A percentile compares a stretch with the other conserved stretches of the same genome.
phyloP scores from a whole-genome alignment of 805 yeast species.

The Clavispora fructus region DNA sequence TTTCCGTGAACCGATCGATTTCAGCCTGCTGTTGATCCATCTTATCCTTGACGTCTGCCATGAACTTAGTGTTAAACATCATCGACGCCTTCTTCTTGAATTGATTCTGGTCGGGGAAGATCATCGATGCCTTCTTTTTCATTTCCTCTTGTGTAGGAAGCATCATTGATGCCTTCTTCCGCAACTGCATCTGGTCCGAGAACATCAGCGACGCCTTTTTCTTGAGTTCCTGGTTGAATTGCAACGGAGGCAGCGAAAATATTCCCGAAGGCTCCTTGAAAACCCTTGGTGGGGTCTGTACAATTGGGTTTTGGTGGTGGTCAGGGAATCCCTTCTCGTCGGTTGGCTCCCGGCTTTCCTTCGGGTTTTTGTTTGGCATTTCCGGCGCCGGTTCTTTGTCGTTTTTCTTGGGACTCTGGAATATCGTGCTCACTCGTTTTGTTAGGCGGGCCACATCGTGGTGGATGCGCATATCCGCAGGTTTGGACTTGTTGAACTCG shows the following conservation, averaged over 20 bases:
- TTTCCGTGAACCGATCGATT: conserved; percentile 20
- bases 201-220: background rate
- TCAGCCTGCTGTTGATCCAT: conserved; percentile 18
- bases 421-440: conserved; percentile 11
- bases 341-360: background rate
- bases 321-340: too few relatives aligned
- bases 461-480: conserved; percentile 3
- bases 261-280: background rate
- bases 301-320: too few relatives aligned
- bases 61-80: conserved; percentile 13
- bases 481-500: conserved; percentile 7
- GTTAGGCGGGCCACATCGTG: conserved; percentile 4
- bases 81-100: conserved; percentile 17
- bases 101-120: conserved; percentile 7
- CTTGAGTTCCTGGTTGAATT: background rate
- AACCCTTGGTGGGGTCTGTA: background rate
- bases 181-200: background rate
- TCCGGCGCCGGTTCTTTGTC: too few relatives aligned
- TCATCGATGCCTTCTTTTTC: conserved; percentile 18
- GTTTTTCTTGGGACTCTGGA: conserved; percentile 3
- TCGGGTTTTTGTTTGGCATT: too few relatives aligned
- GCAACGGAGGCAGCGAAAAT: background rate
- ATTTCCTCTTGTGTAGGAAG: conserved; percentile 2
- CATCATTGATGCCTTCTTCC: conserved; percentile 7
- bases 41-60: conserved; percentile 13